Evolutionary conservation across 768 basidiomycete genomes (phyloP), one percentile per base, ranked within the genome.

Genomic region (Goffeauzyma gilvescens): DNA sequence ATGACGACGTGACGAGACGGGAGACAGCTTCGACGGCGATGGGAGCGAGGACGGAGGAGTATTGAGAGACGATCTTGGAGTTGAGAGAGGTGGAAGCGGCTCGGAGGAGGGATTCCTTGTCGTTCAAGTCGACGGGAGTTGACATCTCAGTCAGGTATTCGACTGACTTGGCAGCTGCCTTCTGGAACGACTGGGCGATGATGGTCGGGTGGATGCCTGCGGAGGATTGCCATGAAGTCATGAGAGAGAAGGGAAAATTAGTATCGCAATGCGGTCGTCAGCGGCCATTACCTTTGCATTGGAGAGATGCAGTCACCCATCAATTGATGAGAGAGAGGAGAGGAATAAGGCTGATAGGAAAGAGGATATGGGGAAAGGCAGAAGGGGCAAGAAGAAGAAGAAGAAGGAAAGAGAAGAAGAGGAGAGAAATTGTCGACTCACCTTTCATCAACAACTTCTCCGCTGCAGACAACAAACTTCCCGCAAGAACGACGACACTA

Each of bases 51-150:
- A 83, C 89, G 10, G 87, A 83, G 3, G 93, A 96, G 64, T 96
- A 96, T 72, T 96, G 93, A 14, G 93, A 96, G 31, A 96, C 93
- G 54, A 98, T 93, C 89, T 98, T 98, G 31, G 93, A 96, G 67
- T 90, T 95, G 20, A 98, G 68, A 24, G 81, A 85, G 1, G 93
- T 98, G 56, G 79, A 86, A 5, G 93, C 93, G 13, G 90, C 93
- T 33, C 85, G 78, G 13, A 95, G 67, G 2, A 98, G 72, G 49
- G 73, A 79, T 27, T 78, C 73, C 47, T 76, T 78, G 64, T 98
- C 93, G 48, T 72, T 77, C 46, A 98, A 68, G 62, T 96, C 83
- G 22, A 98, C 79, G 0, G 87, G 86, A 3, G 78, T 78, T 1
- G 89, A 86, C 53, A 95, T 78, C 55, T 90, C 86, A 13, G 80